Evolutionary conservation across 78 protist genomes (phyloP).

Genomic region (Ministeria vibrans): DNA sequence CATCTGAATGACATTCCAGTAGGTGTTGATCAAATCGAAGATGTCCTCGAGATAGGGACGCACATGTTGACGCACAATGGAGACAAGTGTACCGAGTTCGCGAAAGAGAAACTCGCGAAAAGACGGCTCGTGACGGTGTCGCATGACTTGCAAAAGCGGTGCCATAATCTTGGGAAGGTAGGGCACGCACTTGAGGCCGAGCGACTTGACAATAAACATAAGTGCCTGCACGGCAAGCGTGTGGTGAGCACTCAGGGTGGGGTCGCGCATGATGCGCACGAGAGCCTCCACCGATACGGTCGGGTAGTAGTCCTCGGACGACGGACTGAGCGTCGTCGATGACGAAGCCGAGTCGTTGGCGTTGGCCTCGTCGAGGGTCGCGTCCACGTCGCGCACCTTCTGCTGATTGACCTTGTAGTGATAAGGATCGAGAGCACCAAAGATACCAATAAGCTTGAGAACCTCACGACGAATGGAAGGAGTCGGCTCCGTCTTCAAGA

Average conservation of each 20-base stretch:
- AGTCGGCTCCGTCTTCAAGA: slow-evolving; percentile 25
- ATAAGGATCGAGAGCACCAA: slow-evolving; percentile 96
- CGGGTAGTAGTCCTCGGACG: slow-evolving; percentile 79
- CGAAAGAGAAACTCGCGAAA: slow-evolving; percentile 69
- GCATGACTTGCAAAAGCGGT: slow-evolving; percentile 60
- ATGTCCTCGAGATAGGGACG: slow-evolving; percentile 66
- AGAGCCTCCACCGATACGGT: slow-evolving; percentile 73
- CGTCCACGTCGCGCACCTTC: neutral
- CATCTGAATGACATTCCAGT: slow-evolving; percentile 63
- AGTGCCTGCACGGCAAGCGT: slow-evolving; percentile 55
- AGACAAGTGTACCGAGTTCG: slow-evolving; percentile 62
- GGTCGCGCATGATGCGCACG: slow-evolving; percentile 71
- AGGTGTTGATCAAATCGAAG: slow-evolving; percentile 62
- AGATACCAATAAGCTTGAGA: slow-evolving; percentile 83
- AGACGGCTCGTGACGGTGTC: slow-evolving; percentile 39
- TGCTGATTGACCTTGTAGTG: slow-evolving; percentile 24
- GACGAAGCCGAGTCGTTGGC: neutral
- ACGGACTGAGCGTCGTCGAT: slow-evolving; percentile 19
- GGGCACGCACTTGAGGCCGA: slow-evolving; percentile 74
- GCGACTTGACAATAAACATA: slow-evolving; percentile 62
- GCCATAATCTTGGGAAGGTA: slow-evolving; percentile 69
- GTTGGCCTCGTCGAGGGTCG: neutral
- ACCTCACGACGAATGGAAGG: slow-evolving; percentile 50
- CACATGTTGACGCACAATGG: slow-evolving; percentile 83
- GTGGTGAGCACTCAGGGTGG: slow-evolving; percentile 57